Conservation (phyloP, 2,329 filamentous ascomycete genomes). For the Fusarium algeriense region DNA sequence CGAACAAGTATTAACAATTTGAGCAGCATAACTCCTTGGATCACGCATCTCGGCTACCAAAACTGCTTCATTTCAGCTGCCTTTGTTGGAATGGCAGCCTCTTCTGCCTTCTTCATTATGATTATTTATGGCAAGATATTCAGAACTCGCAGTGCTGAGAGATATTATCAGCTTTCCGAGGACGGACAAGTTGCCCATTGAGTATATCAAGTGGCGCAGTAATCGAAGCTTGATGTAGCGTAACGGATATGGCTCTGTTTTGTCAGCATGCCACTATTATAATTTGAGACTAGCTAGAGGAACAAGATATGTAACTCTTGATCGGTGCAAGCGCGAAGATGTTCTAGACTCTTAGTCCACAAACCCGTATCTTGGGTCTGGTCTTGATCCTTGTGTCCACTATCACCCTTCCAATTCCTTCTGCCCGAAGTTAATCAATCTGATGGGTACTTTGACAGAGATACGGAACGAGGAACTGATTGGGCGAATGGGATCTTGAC, state of each 20-base stretch:
- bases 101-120: slow-evolving; percentile 58
- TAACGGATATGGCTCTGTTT: not conserved
- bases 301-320: too few species aligned
- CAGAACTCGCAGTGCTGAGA: slow-evolving; percentile 45
- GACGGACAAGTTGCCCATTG: not conserved
- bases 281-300: not conserved
- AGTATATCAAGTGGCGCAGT: not conserved
- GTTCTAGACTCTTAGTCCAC: too few species aligned
- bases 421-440: not conserved
- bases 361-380: not conserved
- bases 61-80: slow-evolving; percentile 59
- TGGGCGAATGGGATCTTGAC: slow-evolving; percentile 1
- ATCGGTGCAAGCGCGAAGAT: not conserved
- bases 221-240: not conserved
- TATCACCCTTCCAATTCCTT: too few species aligned
- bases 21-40: slow-evolving; percentile 60
- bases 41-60: slow-evolving; percentile 56
- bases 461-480: not conserved
- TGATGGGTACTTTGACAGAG: not conserved
- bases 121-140: slow-evolving; percentile 59
- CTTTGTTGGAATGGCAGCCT: slow-evolving; percentile 55
- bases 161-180: slow-evolving; percentile 19
- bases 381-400: too few species aligned
- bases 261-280: accelerated
- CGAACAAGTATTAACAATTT: not conserved